These are phyloP conservation scores for Sugiyamaella americana DNA, from an alignment of 805 yeast genomes.

Conservation along the genomic window DNA sequence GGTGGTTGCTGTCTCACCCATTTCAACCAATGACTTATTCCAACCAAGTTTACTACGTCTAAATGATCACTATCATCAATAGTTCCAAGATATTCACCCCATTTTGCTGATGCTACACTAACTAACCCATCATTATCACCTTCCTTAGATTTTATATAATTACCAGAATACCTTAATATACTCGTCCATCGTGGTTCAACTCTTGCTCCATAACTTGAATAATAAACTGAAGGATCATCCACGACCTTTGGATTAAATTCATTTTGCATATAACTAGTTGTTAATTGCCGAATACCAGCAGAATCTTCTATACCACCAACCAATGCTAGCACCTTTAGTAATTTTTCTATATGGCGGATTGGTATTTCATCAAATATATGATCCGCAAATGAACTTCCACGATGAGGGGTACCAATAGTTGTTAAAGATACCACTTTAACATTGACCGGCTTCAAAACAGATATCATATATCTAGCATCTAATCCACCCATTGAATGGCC, in stretches of 20 bases:
- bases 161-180: slow-evolving; percentile 60
- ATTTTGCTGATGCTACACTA: slow-evolving; percentile 65
- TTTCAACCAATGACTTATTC: slow-evolving; percentile 26
- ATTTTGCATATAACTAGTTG: slow-evolving; percentile 44
- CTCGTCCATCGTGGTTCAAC: slow-evolving; percentile 58
- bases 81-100: slow-evolving; percentile 84
- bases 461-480: slow-evolving; percentile 71
- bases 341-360: neutral
- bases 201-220: slow-evolving; percentile 79
- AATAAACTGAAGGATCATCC: slow-evolving; percentile 58
- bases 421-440: slow-evolving; percentile 69
- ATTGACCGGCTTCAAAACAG: slow-evolving; percentile 41
- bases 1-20: slow-evolving; percentile 17
- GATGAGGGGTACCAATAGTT: slow-evolving; percentile 84
- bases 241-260: slow-evolving; percentile 47
- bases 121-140: slow-evolving; percentile 84
- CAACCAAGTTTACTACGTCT: slow-evolving; percentile 70
- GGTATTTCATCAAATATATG: slow-evolving; percentile 38
- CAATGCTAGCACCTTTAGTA: neutral
- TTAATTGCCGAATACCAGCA: slow-evolving; percentile 54
- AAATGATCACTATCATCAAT: slow-evolving; percentile 74
- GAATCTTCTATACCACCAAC: slow-evolving; percentile 23
- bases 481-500: slow-evolving; percentile 96
- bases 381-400: slow-evolving; percentile 80
- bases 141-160: slow-evolving; percentile 42